Evolutionary conservation across 257 asterid species (phyloP), one percentile per base, ranked within the genome.

Genomic region (Coffea canephora): DNA sequence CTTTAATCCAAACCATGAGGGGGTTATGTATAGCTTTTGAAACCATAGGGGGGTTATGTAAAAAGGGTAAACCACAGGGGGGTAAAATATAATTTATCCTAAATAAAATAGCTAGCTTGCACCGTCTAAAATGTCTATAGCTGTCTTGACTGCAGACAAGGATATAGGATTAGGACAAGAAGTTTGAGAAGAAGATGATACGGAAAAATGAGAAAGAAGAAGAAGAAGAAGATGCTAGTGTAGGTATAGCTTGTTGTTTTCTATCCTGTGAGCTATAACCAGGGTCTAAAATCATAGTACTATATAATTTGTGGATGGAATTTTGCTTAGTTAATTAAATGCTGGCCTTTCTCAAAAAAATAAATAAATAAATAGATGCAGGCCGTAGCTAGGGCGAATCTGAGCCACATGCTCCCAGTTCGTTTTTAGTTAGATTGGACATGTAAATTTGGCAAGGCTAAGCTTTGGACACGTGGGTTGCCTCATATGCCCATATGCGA

Each of bases 361-460:
- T 31, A 31, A 31, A 31, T 31, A 31, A 31, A 31, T 31, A 31
- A 31, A 31, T 31, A 31, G 34, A 10, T 3, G 65, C 23, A 49
- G 18, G 50, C 43, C 66, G 23, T 66, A 66, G 59, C 15, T 48
- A 67, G 69, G 41, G 69, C 25, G 80, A 67, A 68, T 36, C 75
- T 68, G 1, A 68, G 54, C 68, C 75, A 77, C 69, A 36, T 68
- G 74, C 74, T 50, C 48, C 11, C 19, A 75, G n/a, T 34, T 46
- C 3, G 64, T 61, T 27, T 54, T 11, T 3, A 23, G 21, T 61
- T 75, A 1, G 46, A 45, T 48, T 34, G 57, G 34, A 34, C 14
- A 4, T 14, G 34, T 62, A 36, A 66, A 25, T 7, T 21, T 48
- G 12, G 64, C 52, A 65, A 64, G 49, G 59, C 34, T 2, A 8